These are phyloP conservation scores for Cryptococcus hybrid DNA, from an alignment of 1,284 basidiomycete species.

Conservation along the genomic window DNA sequence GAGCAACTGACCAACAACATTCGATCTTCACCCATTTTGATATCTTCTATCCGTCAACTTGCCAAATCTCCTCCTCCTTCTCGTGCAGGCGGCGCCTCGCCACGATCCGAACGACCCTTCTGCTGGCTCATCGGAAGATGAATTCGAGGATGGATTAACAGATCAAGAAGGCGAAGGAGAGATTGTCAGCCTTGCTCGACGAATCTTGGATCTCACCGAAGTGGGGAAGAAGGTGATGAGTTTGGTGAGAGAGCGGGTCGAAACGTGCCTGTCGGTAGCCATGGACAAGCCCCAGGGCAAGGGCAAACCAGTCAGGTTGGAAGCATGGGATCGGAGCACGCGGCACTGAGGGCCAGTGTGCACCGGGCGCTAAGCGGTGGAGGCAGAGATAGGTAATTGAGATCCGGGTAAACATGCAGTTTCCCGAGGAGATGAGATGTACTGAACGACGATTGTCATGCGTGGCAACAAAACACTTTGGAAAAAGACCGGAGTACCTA, in stretches of 20 bases:
- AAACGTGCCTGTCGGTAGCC: constrained; percentile 1
- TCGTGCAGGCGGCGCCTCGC: constrained; percentile 58
- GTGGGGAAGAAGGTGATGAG: constrained; percentile 53
- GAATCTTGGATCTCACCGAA: constrained; percentile 83
- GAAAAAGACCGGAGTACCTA: no score
- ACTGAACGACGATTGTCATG: no score
- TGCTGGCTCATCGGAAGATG: constrained; percentile 55
- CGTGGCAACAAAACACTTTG: background rate
- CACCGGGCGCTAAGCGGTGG: constrained; percentile 41
- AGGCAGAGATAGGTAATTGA: background rate
- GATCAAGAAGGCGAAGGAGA: constrained; percentile 55
- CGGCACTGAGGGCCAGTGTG: constrained; percentile 44
- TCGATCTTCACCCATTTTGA: constrained; percentile 72
- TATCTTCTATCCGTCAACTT: constrained; percentile 79
- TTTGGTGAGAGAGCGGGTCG: constrained; percentile 10
- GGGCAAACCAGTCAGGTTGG: constrained; percentile 16
- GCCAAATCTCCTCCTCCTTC: constrained; percentile 72
- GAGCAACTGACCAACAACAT: constrained; percentile 87
- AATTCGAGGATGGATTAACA: constrained; percentile 66
- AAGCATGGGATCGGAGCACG: constrained; percentile 34
- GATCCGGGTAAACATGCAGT: background rate
- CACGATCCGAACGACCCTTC: constrained; percentile 51
- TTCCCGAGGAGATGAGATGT: no score
- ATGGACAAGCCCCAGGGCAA: constrained; percentile 7
- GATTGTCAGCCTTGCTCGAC: constrained; percentile 77